Conservation (phyloP, 805 yeast species). For the Grigorovia jiainica region DNA sequence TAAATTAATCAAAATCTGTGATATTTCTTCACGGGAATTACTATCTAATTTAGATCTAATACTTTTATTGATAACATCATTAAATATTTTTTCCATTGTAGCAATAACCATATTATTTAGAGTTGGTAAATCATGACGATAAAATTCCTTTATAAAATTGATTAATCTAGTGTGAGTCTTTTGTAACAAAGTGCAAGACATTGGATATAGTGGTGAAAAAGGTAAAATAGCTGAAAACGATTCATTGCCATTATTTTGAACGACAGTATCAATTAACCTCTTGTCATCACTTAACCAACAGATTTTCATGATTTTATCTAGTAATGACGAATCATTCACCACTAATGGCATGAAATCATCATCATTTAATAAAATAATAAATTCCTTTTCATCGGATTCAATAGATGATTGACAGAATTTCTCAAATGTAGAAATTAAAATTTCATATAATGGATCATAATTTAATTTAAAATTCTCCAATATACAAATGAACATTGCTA, state of each 20-base stretch:
- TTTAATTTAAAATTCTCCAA: constrained; percentile 64
- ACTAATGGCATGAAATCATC: constrained; percentile 88
- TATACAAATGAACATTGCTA: constrained; percentile 67
- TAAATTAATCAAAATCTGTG: constrained; percentile 80
- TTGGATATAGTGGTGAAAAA: constrained; percentile 80
- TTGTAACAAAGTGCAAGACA: constrained; percentile 69
- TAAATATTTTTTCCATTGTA: constrained; percentile 60
- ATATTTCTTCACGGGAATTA: constrained; percentile 77
- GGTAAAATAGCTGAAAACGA: constrained; percentile 62
- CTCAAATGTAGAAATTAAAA: constrained; percentile 49
- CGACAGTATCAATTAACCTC: constrained; percentile 6
- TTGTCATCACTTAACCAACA: constrained; percentile 61
- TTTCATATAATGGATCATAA: constrained; percentile 49
- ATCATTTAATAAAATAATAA: constrained; percentile 51
- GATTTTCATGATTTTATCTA: constrained; percentile 50
- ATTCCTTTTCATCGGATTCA: constrained; percentile 49
- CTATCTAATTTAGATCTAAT: constrained; percentile 54
- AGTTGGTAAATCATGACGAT: constrained; percentile 50
- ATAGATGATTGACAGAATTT: constrained; percentile 50
- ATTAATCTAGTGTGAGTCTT: constrained; percentile 54
- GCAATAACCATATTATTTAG: constrained; percentile 50
- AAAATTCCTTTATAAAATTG: constrained; percentile 57
- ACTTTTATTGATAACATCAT: constrained; percentile 54
- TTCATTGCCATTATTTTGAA: constrained; percentile 8
- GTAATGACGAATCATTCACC: constrained; percentile 49